These are phyloP conservation scores for Begonia peltatifolia DNA, from an alignment of 306 rosid genomes.

Conservation along the genomic window DNA sequence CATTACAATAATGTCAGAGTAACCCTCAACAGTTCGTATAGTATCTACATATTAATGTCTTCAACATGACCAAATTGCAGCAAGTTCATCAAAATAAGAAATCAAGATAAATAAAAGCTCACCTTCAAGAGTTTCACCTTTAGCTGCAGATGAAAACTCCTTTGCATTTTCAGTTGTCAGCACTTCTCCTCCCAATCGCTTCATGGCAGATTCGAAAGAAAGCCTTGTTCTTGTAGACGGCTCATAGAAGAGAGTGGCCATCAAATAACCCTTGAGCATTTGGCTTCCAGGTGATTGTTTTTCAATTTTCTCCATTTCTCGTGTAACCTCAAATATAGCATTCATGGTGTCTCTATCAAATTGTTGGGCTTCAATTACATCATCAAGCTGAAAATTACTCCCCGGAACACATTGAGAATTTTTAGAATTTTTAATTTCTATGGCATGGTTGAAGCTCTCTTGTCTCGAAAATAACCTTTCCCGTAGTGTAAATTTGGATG, in stretches of 20 bases:
- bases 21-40: conserved; percentile 84
- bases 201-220: conserved; percentile 95
- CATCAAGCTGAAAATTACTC: conserved; percentile 55
- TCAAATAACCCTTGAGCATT: conserved; percentile 70
- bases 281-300: conserved; percentile 61
- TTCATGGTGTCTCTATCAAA: conserved; percentile 53
- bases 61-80: conserved; percentile 1
- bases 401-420: conserved; percentile 31
- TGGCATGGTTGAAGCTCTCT: conserved; percentile 20
- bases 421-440: conserved; percentile 33
- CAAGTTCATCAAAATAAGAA: background rate
- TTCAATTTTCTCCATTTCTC: conserved; percentile 66
- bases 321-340: conserved; percentile 62
- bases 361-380: conserved; percentile 83
- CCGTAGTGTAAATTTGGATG: conserved; percentile 13
- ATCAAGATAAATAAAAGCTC: conserved; percentile 6
- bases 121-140: conserved; percentile 97
- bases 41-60: conserved; percentile 43
- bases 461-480: conserved; percentile 10
- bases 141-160: conserved; percentile 88
- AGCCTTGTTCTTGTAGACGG: conserved; percentile 91
- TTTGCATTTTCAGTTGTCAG: conserved; percentile 86
- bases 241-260: conserved; percentile 91
- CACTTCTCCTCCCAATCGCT: conserved; percentile 81
- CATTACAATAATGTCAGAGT: conserved; percentile 78